Conservation (phyloP, 2,329 filamentous ascomycete species). For the Fusarium sp. region DNA sequence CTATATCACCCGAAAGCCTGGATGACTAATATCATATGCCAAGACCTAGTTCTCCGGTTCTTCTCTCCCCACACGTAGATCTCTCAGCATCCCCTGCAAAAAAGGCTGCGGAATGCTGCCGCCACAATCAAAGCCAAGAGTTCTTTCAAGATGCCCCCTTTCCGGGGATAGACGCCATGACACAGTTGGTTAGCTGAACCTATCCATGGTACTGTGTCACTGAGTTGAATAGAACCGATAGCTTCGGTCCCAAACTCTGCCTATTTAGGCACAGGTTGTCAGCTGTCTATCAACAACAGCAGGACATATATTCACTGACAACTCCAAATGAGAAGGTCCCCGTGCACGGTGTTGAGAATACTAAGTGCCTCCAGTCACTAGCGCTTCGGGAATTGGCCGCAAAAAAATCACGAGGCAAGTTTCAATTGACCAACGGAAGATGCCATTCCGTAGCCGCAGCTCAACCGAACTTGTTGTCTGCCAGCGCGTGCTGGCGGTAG, state of each 20-base stretch:
- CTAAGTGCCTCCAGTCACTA: slow-evolving; percentile 3
- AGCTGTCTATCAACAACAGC: slow-evolving; percentile 11
- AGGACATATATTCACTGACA: slow-evolving; percentile 24
- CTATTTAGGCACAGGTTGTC: background rate
- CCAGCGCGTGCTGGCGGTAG: slow-evolving; percentile 18
- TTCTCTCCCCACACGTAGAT: slow-evolving; percentile 34
- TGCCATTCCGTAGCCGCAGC: slow-evolving; percentile 5
- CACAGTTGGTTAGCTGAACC: slow-evolving; percentile 35
- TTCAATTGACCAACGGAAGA: slow-evolving; percentile 27
- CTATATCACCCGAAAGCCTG: no score
- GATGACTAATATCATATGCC: slow-evolving; percentile 14
- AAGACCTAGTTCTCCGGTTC: background rate
- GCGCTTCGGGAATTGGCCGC: slow-evolving; percentile 1
- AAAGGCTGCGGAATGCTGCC: slow-evolving; percentile 51
- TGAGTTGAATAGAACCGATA: slow-evolving; percentile 42
- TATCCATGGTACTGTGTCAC: slow-evolving; percentile 24
- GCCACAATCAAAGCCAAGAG: slow-evolving; percentile 47
- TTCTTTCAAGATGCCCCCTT: slow-evolving; percentile 45
- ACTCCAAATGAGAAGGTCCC: slow-evolving; percentile 7
- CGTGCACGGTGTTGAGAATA: background rate
- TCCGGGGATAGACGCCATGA: slow-evolving; percentile 45
- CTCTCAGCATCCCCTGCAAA: slow-evolving; percentile 39
- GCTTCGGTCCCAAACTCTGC: slow-evolving; percentile 38
- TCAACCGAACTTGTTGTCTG: slow-evolving; percentile 1
- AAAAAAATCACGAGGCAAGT: slow-evolving; percentile 14